Base-by-base conservation (phyloP, 2,329 filamentous ascomycete species). In the Cercospora sojina region DNA sequence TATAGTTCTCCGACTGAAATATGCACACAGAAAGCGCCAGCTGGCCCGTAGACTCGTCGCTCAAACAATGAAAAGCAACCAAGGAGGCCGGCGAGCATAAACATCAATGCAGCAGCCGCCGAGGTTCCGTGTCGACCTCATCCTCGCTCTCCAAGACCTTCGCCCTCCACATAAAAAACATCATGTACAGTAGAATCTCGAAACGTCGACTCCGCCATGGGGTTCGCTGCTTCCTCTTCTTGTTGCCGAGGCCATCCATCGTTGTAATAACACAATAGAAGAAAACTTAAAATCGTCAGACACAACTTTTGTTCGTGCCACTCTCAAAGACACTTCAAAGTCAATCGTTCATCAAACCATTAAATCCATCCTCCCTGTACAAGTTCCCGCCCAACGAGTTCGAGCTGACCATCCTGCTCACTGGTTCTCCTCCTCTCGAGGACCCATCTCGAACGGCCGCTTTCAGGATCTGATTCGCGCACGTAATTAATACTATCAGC, bases 401-500 rank as follows among this genome's bases (percentile, higher is more conserved):
- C 87, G 62, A 89, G 77, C 75, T 90, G 84, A 0, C 89, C 89
- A 16, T 57, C 53, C 65, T 81, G 84, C 72, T 91, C 89, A 0
- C 83, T 87, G 2, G 88, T 90, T 38, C 90, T 80, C 61, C 89
- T 82, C 38, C 89, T 80, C 77, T 92, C 90, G 71, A 92, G 80
- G 7, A 92, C 85, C 90, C 90, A 92, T 55, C 88, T 80, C 8
- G 78, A 77, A 64, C 83, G 84, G 69, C 85, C 85, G 1, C 84
- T 85, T 8, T 85, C 82, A 55, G 88, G 86, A 73, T 90, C 87
- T 67, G 84, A 84, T 68, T 86, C 84, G n/a, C 81, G 77, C 2
- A 85, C 82, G 76, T 92, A 92, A 6, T 88, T 89, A 35, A 92
- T 87, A 69, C 88, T 90, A 70, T 91, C 90, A 1, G 87, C 82